Base-by-base conservation (phyloP, 768 basidiomycete species). In the Cyclocybe cylindracea region DNA sequence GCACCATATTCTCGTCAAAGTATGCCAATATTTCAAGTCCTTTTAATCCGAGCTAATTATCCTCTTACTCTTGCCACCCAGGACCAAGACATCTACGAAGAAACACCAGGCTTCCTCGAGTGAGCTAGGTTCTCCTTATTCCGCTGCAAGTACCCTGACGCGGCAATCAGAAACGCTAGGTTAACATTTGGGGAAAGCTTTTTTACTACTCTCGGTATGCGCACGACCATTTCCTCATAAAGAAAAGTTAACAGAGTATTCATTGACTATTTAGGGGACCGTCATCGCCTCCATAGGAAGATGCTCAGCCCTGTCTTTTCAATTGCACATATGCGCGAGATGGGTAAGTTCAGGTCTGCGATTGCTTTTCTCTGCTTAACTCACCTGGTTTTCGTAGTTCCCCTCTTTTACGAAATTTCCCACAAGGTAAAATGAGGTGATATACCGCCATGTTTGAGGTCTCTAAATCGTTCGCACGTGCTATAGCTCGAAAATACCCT, bases 231-330 rank as follows among this genome's bases (percentile, higher is more conserved):
- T 18, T 46, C 5, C n/a, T n/a, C n/a, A n/a, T n/a, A n/a, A n/a
- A n/a, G n/a, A n/a, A n/a, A n/a, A n/a, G n/a, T n/a, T n/a, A n/a
- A n/a, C n/a, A n/a, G n/a, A n/a, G n/a, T n/a, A n/a, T n/a, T n/a
- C n/a, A n/a, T n/a, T n/a, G n/a, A n/a, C n/a, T n/a, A 19, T 37
- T 16, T 40, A 77, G 77, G 77, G n/a, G 68, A 73, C 31, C 66
- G 70, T 11, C 77, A 78, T 55, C 61, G 66, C 16, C 71, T 66
- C 29, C 77, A 78, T 50, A 68, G 75, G 10, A 77, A 74, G 46
- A 69, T 77, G 63, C 58, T 79, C 16, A 77, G 72, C 41, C 77
- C 78, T 0, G 69, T 76, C 7, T 79, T 79, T 54, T 72, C 75
- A 0, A 62, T 65, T 32, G 61, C 65, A 0, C 74, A 78, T 55